These are phyloP conservation scores for Colletotrichum neosansevieriae DNA, from an alignment of 2,329 filamentous ascomycete genomes.

Conservation along the genomic window DNA sequence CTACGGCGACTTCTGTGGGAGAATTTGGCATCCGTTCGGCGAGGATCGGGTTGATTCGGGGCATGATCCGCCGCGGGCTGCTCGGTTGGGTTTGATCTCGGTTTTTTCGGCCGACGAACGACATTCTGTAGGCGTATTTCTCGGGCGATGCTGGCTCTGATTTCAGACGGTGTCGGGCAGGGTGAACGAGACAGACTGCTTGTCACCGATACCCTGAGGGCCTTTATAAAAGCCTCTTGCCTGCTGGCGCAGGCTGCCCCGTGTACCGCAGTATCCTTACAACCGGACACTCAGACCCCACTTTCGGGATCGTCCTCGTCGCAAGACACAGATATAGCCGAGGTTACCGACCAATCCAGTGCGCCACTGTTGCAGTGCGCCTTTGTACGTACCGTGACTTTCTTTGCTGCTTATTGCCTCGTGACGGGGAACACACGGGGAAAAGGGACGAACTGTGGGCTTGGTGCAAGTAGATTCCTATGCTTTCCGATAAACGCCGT, in stretches of 20 bases:
- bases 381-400: constrained; percentile 13
- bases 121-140: not conserved
- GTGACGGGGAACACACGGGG: constrained; percentile 25
- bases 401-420: not conserved
- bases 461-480: constrained; percentile 10
- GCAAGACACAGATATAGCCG: constrained; percentile 39
- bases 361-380: constrained; percentile 24
- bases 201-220: constrained; percentile 23
- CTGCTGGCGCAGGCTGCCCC: constrained; percentile 25
- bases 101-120: not conserved
- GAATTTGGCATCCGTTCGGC: constrained; percentile 5
- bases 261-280: constrained; percentile 37
- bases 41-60: constrained; percentile 8
- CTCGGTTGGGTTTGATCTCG: not conserved
- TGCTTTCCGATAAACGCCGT: constrained; percentile 22
- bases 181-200: not conserved
- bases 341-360: constrained; percentile 40
- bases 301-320: constrained; percentile 41
- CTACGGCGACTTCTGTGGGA: constrained; percentile 17
- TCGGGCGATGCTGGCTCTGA: not conserved
- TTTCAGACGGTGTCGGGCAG: not conserved
- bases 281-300: constrained; percentile 36
- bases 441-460: constrained; percentile 7
- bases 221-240: constrained; percentile 21
- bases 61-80: constrained; percentile 2